phyloP scores from a whole-genome alignment of 1,284 basidiomycete species.

The Mycosarcoma maydis region DNA sequence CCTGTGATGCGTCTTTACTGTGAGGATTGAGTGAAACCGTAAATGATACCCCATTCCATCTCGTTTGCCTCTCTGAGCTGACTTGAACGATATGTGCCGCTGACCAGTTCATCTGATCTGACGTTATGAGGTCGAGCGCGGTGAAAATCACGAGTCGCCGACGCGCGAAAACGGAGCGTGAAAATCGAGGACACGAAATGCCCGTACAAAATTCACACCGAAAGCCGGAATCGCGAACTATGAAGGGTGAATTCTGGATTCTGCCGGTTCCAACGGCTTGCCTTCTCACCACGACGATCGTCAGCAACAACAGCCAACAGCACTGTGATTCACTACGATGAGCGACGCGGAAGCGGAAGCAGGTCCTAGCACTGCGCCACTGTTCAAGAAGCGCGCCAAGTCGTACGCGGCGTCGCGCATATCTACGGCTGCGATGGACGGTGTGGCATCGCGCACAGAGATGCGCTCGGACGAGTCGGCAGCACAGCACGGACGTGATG shows the following conservation, averaged over 20 bases:
- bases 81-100: no score
- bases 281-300: slow-evolving; percentile 8
- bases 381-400: slow-evolving; percentile 30
- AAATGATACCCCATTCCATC: no score
- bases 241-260: no score
- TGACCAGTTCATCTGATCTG: no score
- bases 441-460: not conserved
- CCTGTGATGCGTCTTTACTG: no score
- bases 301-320: no score
- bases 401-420: slow-evolving; percentile 9
- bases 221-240: not conserved
- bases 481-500: not conserved
- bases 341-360: slow-evolving; percentile 16
- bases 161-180: not conserved
- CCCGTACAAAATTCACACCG: no score
- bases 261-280: no score
- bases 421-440: slow-evolving; percentile 1
- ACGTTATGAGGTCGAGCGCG: no score
- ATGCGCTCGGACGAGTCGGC: not conserved
- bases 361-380: slow-evolving; percentile 12
- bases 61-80: no score
- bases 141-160: no score
- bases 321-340: not conserved
- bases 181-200: slow-evolving; percentile 3
- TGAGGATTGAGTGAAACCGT: no score